phyloP scores from a whole-genome alignment of 257 asterid species.

The Datura wrightii region DNA sequence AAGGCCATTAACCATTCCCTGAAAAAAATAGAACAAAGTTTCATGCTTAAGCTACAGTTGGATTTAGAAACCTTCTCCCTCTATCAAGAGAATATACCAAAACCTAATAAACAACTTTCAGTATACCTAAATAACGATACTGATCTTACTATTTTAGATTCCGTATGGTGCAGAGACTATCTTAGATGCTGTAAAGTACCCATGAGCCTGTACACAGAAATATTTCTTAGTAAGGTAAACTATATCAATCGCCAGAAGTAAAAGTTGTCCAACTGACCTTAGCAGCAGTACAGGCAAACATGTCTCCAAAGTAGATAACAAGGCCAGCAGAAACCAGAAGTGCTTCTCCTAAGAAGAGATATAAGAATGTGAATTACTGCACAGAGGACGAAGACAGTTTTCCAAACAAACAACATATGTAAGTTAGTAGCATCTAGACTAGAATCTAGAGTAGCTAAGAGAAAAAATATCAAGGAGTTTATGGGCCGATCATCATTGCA shows the following conservation, averaged over 20 bases:
- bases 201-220: constrained; percentile 55
- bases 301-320: constrained; percentile 80
- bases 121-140: no score
- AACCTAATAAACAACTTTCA: constrained; percentile 28
- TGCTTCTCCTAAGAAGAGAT: constrained; percentile 78
- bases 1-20: constrained; percentile 75
- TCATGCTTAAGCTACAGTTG: neutral
- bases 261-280: constrained; percentile 56
- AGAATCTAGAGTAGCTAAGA: neutral
- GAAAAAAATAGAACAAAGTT: constrained; percentile 33
- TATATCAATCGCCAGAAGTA: constrained; percentile 22
- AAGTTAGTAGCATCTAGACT: neutral
- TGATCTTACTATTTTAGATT: no score
- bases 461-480: neutral
- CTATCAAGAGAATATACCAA: neutral
- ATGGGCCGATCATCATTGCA: neutral
- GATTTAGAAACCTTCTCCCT: neutral
- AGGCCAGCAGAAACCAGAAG: constrained; percentile 85
- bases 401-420: neutral
- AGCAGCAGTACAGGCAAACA: constrained; percentile 65
- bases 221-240: neutral
- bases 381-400: neutral
- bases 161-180: constrained; percentile 34
- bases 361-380: neutral
- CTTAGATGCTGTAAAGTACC: constrained; percentile 45